A percentile compares a stretch with the other conserved stretches of the same genome.
phyloP scores from a whole-genome alignment of 31 red algal genomes.

The Odonthalia washingtoniensis region DNA sequence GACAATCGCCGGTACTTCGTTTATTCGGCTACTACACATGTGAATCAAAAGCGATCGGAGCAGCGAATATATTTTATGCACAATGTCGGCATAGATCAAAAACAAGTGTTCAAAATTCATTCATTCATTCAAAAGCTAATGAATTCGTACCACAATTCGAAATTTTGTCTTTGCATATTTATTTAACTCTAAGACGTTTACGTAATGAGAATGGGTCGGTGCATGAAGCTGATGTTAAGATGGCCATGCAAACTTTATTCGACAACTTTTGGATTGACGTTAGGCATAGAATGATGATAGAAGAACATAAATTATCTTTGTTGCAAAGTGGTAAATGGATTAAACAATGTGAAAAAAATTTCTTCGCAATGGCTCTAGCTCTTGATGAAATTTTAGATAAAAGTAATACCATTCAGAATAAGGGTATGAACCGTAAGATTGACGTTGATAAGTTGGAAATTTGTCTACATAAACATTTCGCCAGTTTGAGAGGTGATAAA shows the following conservation, averaged over 20 bases:
- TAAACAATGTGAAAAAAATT: conserved; percentile 83
- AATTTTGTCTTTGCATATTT: conserved; percentile 77
- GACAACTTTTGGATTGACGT: conserved; percentile 87
- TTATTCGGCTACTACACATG: conserved; percentile 73
- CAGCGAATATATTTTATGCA: conserved; percentile 64
- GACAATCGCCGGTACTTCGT: conserved; percentile 51
- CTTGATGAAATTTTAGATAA: conserved; percentile 81
- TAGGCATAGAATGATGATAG: conserved; percentile 63
- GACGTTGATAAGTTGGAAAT: conserved; percentile 48
- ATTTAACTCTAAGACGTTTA: conserved; percentile 70
- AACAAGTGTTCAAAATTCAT: not conserved
- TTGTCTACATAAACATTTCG: conserved; percentile 49
- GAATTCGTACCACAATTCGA: conserved; percentile 64
- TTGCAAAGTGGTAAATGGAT: conserved; percentile 75
- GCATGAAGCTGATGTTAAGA: conserved; percentile 56
- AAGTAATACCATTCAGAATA: too few species aligned
- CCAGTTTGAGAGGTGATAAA: conserved; percentile 39
- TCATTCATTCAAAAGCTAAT: not conserved
- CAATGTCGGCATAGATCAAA: conserved; percentile 44
- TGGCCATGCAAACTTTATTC: conserved; percentile 75
- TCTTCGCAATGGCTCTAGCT: conserved; percentile 76
- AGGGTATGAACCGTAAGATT: too few species aligned
- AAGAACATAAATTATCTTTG: conserved; percentile 64
- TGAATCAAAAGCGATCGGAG: conserved; percentile 66
- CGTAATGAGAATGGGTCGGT: conserved; percentile 66